Conservation (phyloP, 805 yeast species). For the Yarrowia yakushimensis region DNA sequence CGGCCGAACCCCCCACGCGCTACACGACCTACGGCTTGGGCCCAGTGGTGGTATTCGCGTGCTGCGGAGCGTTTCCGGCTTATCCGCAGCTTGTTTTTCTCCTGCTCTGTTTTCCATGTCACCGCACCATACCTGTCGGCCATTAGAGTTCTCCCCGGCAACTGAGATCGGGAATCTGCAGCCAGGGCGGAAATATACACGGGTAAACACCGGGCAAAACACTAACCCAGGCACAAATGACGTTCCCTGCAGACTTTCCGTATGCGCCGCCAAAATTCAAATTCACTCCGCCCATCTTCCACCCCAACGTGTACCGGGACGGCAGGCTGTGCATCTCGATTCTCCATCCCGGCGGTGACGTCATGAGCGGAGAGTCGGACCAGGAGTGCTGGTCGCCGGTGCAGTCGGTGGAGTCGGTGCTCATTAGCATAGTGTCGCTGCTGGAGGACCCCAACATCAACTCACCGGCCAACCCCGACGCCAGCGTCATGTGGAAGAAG, state of each 20-base stretch:
- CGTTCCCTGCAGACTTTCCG: conserved; percentile 88
- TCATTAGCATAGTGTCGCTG: conserved; percentile 83
- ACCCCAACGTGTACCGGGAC: conserved; percentile 92
- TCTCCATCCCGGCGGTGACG: conserved; percentile 87
- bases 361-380: conserved; percentile 85
- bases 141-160: background rate
- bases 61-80: background rate
- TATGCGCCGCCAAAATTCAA: conserved; percentile 89
- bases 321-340: conserved; percentile 92
- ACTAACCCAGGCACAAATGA: conserved; percentile 66
- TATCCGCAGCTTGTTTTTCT: background rate
- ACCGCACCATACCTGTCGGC: background rate
- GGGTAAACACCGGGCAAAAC: background rate
- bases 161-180: conserved; percentile 1
- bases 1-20: background rate
- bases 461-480: conserved; percentile 96
- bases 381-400: conserved; percentile 77
- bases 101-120: background rate
- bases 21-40: background rate
- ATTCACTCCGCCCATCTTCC: conserved; percentile 89
- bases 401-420: conserved; percentile 86
- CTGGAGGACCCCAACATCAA: conserved; percentile 90
- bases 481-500: conserved; percentile 85
- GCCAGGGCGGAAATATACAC: background rate
- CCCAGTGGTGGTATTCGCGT: background rate